Evolutionary conservation across 1,139 yeast species (phyloP).

Genomic region (Candida sojae): DNA sequence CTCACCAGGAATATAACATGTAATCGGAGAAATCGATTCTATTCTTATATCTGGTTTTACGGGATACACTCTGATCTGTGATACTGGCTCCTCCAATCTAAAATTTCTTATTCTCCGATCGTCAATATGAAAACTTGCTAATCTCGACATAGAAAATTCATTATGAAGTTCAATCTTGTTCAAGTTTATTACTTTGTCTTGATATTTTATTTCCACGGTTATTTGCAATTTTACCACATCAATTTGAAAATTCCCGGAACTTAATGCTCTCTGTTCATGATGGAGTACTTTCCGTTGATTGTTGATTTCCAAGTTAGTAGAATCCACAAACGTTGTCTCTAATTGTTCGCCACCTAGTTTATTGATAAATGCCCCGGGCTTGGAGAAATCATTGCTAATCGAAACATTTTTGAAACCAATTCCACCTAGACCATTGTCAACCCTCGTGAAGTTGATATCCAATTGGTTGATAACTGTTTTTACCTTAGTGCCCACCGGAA

Average conservation of each 20-base stretch:
- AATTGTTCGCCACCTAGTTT: conserved; percentile 12
- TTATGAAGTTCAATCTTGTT: conserved; percentile 17
- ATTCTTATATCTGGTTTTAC: conserved; percentile 23
- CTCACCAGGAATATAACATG: conserved; percentile 24
- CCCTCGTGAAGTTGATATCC: conserved; percentile 12
- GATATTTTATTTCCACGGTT: conserved; percentile 8
- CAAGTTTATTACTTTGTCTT: conserved; percentile 8
- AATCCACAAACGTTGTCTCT: conserved; percentile 13
- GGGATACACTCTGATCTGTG: conserved; percentile 20
- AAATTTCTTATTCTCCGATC: conserved; percentile 4
- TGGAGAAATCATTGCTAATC: conserved; percentile 12
- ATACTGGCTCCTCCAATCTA: conserved; percentile 8
- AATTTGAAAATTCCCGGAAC: conserved; percentile 26
- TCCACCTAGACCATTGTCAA: conserved; percentile 5
- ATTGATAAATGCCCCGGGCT: neutral
- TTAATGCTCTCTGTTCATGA: conserved; percentile 22
- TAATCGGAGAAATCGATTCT: conserved; percentile 3
- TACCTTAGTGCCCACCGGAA: conserved; percentile 14
- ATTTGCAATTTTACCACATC: conserved; percentile 18
- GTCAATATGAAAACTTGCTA: conserved; percentile 5
- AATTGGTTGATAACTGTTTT: conserved; percentile 15
- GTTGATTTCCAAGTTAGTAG: conserved; percentile 10
- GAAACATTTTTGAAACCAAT: conserved; percentile 13
- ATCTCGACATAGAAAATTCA: conserved; percentile 3
- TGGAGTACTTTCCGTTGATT: conserved; percentile 21